Percentiles rank a stretch among this genome's conserved stretches.
Evolutionary conservation across 2,329 filamentous ascomycete genomes (phyloP).

Genomic region (Myriangium duriaei): DNA sequence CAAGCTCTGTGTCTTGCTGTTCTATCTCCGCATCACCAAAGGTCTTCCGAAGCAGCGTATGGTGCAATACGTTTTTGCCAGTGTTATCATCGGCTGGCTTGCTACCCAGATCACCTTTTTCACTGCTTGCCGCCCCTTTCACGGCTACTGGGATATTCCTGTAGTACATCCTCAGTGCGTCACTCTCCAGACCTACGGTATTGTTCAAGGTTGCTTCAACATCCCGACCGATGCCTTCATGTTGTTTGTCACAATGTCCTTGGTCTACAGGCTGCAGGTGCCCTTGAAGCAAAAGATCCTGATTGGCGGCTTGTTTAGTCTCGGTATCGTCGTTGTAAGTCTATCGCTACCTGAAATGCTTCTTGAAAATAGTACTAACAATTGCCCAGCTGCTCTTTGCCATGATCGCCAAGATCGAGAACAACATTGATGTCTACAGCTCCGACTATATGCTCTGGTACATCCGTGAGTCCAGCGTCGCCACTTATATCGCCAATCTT

Average conservation of each 20-base stretch:
- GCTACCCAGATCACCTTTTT: conserved; percentile 14
- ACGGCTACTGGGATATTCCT: conserved; percentile 13
- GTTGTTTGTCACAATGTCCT: conserved; percentile 44
- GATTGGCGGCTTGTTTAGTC: conserved; percentile 38
- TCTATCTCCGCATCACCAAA: conserved; percentile 36
- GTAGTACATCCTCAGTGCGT: conserved; percentile 42
- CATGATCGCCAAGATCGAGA: conserved; percentile 37
- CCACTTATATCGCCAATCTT: conserved; percentile 41
- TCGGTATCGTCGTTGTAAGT: conserved; percentile 34
- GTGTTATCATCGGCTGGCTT: conserved; percentile 8
- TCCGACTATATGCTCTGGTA: conserved; percentile 47
- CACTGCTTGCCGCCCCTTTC: conserved; percentile 13
- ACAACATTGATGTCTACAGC: conserved; percentile 27
- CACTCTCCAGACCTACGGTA: conserved; percentile 44
- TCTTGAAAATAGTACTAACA: no score
- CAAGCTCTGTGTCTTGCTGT: conserved; percentile 45
- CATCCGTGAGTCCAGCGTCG: conserved; percentile 41
- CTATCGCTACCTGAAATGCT: no score
- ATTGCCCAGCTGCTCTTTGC: conserved; percentile 28
- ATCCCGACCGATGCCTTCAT: conserved; percentile 49
- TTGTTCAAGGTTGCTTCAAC: conserved; percentile 47
- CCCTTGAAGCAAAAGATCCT: conserved; percentile 41
- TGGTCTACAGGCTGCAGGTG: conserved; percentile 39
- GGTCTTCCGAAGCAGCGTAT: conserved; percentile 23
- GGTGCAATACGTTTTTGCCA: conserved; percentile 23